A percentile compares a stretch with the other conserved stretches of the same genome.
Evolutionary conservation across 1,284 basidiomycete genomes (phyloP).

Genomic region (Takashimella koratensis): DNA sequence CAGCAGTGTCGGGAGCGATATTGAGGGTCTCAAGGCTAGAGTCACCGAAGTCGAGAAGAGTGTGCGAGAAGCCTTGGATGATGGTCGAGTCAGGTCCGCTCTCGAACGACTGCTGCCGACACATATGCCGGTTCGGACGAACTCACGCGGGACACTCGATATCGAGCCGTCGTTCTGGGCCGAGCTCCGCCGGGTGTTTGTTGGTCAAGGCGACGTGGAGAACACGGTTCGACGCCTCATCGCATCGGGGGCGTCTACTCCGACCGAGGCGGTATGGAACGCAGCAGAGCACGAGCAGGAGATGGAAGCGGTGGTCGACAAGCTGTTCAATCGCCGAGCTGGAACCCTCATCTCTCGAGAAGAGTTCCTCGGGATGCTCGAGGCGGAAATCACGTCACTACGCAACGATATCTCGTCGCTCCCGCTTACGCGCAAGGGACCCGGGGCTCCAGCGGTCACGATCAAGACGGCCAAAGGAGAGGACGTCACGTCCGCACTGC

Average conservation of each 20-base stretch:
- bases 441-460: constrained; percentile 44
- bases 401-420: constrained; percentile 20
- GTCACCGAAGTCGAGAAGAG: constrained; percentile 64
- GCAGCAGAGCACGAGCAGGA: constrained; percentile 25
- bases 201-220: constrained; percentile 37
- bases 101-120: constrained; percentile 49
- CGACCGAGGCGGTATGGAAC: not conserved
- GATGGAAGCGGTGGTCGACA: constrained; percentile 11
- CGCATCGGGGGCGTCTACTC: not conserved
- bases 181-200: constrained; percentile 51
- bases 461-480: constrained; percentile 72
- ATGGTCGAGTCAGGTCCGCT: constrained; percentile 38
- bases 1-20: constrained; percentile 17
- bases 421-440: constrained; percentile 2
- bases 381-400: constrained; percentile 29
- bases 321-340: constrained; percentile 1
- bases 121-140: constrained; percentile 46
- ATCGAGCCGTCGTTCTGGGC: constrained; percentile 53
- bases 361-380: constrained; percentile 33
- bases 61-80: constrained; percentile 41
- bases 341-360: constrained; percentile 15
- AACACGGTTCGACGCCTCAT: constrained; percentile 15
- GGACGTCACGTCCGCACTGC: constrained; percentile 68
- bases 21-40: constrained; percentile 47
- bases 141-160: constrained; percentile 43